These are phyloP conservation scores for Xylaria intraflava DNA, from an alignment of 495 filamentous ascomycete genomes.

Conservation along the genomic window DNA sequence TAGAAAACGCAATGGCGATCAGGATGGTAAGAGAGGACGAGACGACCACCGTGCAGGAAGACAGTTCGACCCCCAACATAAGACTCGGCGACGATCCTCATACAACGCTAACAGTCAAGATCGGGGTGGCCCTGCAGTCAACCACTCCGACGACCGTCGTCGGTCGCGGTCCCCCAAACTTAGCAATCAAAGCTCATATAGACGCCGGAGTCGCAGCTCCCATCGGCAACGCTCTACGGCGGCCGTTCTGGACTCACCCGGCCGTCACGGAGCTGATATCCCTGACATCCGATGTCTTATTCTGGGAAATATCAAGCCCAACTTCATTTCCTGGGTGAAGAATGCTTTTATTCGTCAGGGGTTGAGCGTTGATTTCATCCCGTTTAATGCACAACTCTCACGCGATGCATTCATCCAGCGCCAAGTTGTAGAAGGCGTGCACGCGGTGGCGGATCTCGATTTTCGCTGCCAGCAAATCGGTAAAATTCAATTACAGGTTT, in stretches of 20 bases:
- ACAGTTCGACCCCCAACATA: constrained; percentile 44
- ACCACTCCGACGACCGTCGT: constrained; percentile 41
- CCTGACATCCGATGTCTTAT: constrained; percentile 89
- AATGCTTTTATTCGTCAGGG: constrained; percentile 62
- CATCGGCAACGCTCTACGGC: constrained; percentile 44
- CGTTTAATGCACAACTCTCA: constrained; percentile 68
- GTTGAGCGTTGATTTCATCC: constrained; percentile 68
- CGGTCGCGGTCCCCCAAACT: constrained; percentile 63
- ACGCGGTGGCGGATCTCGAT: constrained; percentile 72
- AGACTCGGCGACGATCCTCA: constrained; percentile 30
- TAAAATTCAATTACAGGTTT: constrained; percentile 74
- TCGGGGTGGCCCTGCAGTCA: constrained; percentile 30
- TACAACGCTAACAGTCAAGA: constrained; percentile 33
- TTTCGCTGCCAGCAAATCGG: constrained; percentile 57
- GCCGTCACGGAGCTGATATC: constrained; percentile 66
- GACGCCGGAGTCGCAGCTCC: constrained; percentile 59
- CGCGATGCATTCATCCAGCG: constrained; percentile 71
- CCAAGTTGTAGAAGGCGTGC: constrained; percentile 83
- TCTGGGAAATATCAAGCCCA: constrained; percentile 68
- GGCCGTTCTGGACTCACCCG: constrained; percentile 63
- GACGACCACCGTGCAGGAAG: constrained; percentile 64
- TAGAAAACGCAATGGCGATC: constrained; percentile 39
- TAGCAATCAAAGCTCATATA: constrained; percentile 48
- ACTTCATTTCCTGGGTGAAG: constrained; percentile 78
- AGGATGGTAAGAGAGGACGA: constrained; percentile 42